A percentile compares a stretch with the other conserved stretches of the same genome.
phyloP scores from a whole-genome alignment of 345 rosid genomes.

The Geranium brycei region DNA sequence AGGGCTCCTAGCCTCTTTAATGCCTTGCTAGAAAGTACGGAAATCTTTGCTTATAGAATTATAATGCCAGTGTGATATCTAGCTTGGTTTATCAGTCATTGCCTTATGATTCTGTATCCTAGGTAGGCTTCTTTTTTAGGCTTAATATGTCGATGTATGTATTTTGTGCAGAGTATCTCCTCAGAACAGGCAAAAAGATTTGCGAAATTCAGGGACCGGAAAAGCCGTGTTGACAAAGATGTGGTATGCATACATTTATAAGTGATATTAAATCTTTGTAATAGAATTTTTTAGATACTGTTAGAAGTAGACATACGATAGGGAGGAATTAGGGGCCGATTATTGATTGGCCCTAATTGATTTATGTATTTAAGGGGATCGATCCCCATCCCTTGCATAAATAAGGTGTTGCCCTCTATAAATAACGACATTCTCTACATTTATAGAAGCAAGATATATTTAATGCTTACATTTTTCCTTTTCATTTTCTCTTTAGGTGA shows the following conservation, averaged over 20 bases:
- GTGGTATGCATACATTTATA: constrained; percentile 45
- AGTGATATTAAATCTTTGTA: not conserved
- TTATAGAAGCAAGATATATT: not conserved
- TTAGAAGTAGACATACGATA: too few relatives aligned
- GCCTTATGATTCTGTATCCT: too few relatives aligned
- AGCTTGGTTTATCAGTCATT: too few relatives aligned
- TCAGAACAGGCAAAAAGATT: constrained; percentile 87
- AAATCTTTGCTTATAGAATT: not conserved
- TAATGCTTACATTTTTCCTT: not conserved
- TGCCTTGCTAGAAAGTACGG: not conserved
- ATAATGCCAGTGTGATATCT: not conserved
- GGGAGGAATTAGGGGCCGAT: too few relatives aligned
- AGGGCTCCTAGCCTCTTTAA: not conserved
- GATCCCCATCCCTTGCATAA: too few relatives aligned
- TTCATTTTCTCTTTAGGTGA: constrained; percentile 43
- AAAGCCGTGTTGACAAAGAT: constrained; percentile 83
- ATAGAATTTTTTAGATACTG: not conserved
- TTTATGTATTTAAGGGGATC: too few relatives aligned
- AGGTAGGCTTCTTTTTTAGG: not conserved
- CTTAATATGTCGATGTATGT: constrained; percentile 1
- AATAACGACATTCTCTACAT: too few relatives aligned
- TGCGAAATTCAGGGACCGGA: constrained; percentile 89
- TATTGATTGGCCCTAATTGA: too few relatives aligned
- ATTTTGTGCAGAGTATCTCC: constrained; percentile 63
- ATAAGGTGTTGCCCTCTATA: too few relatives aligned